phyloP scores from a whole-genome alignment of 2,329 filamentous ascomycete genomes.

The Colletotrichum siamense region DNA sequence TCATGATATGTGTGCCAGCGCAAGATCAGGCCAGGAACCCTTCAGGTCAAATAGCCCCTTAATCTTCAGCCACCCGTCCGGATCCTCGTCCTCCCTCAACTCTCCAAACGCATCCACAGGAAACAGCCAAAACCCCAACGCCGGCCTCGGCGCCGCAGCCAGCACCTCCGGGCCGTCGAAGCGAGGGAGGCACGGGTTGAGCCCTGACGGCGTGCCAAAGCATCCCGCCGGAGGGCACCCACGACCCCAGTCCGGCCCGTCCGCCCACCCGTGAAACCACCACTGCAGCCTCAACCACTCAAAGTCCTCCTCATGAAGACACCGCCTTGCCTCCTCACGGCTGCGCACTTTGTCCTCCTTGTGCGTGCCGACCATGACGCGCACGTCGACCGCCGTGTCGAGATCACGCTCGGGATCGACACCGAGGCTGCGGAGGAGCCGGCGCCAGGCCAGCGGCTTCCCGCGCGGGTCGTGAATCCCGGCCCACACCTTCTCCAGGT shows the following conservation, averaged over 20 bases:
- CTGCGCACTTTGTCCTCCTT: not conserved
- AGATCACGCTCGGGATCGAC: not conserved
- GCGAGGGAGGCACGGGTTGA: not conserved
- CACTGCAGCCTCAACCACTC: constrained; percentile 7
- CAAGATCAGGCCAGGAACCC: constrained; percentile 3
- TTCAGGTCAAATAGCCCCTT: not conserved
- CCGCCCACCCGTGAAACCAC: constrained; percentile 13
- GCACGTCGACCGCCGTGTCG: not conserved
- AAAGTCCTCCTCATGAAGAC: constrained; percentile 12
- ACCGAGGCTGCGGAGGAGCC: not conserved
- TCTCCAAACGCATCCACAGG: not conserved
- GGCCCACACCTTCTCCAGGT: not conserved
- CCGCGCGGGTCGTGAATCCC: not conserved
- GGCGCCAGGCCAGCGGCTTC: not conserved
- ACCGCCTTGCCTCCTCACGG: not conserved
- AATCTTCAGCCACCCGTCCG: not conserved
- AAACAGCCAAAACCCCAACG: constrained; percentile 17
- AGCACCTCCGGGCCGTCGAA: constrained; percentile 2
- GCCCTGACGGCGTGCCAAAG: not conserved
- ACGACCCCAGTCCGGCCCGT: not conserved
- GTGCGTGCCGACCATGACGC: not conserved
- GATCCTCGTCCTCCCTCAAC: not conserved
- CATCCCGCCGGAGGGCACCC: constrained; percentile 1
- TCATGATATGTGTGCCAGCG: not conserved
- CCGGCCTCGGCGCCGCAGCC: constrained; percentile 4